These are phyloP conservation scores for Penicillium cinerascens DNA, from an alignment of 495 filamentous ascomycete species.

Conservation along the genomic window DNA sequence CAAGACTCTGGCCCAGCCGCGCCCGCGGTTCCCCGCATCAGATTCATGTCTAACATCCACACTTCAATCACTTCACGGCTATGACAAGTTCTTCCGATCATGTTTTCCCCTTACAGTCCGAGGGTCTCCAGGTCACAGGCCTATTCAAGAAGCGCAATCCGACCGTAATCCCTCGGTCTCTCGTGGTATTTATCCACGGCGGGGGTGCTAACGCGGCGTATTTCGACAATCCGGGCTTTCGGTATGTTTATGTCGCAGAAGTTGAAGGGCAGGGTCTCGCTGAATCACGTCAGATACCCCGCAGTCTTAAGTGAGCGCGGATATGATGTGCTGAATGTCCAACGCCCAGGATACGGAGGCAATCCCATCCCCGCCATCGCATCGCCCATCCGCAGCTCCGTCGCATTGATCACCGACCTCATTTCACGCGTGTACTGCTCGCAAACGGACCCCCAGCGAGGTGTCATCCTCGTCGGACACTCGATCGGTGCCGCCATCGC, in stretches of 20 bases:
- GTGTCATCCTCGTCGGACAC: conserved; percentile 16
- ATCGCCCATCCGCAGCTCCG: conserved; percentile 2
- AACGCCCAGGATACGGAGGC: conserved; percentile 11
- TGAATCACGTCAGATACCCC: background rate
- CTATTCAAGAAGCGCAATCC: too few relatives aligned
- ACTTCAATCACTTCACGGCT: too few relatives aligned
- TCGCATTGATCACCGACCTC: background rate
- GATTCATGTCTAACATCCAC: too few relatives aligned
- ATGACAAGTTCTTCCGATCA: too few relatives aligned
- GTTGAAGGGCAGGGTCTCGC: background rate
- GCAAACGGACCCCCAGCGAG: background rate
- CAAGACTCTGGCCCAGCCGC: too few relatives aligned
- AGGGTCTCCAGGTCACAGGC: too few relatives aligned
- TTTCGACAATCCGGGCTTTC: conserved; percentile 11
- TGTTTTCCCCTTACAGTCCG: too few relatives aligned
- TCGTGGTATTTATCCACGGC: conserved; percentile 14
- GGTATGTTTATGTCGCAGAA: too few relatives aligned
- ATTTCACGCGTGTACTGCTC: conserved; percentile 6
- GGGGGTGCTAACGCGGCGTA: conserved; percentile 10
- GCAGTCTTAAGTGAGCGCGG: conserved; percentile 6
- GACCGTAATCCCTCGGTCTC: background rate
- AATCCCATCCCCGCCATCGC: conserved; percentile 4
- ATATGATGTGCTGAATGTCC: conserved; percentile 15
- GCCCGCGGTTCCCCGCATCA: too few relatives aligned
- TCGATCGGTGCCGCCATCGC: conserved; percentile 6